Evolutionary conservation across 2,329 filamentous ascomycete genomes (phyloP).

Genomic region (Hymenoscyphus salicellus): DNA sequence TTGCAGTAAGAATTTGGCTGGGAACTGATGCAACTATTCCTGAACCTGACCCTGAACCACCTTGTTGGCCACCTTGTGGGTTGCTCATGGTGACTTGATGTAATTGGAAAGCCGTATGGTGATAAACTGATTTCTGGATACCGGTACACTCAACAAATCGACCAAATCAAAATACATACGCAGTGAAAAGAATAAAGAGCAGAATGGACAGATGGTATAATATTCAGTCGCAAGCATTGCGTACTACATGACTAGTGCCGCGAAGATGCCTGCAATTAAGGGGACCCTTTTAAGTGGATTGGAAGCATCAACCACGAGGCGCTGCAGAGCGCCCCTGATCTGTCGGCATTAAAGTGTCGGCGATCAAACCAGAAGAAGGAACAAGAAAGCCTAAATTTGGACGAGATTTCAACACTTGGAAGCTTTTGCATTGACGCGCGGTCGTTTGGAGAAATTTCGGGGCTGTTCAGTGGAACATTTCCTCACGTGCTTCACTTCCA

Average conservation of each 20-base stretch:
- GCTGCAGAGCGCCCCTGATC: background rate
- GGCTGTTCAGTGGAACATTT: background rate
- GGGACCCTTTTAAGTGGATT: background rate
- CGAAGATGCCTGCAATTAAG: background rate
- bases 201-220: background rate
- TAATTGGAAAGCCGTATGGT: background rate
- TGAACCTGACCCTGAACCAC: background rate
- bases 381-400: background rate
- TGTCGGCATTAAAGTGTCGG: conserved; percentile 4
- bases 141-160: conserved; percentile 1
- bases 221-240: background rate
- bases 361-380: conserved; percentile 11
- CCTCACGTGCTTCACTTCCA: background rate
- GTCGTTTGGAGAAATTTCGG: conserved; percentile 9
- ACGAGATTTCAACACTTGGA: background rate
- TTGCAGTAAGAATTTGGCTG: background rate
- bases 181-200: conserved; percentile 1
- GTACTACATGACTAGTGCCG: background rate
- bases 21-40: background rate
- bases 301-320: conserved; percentile 8
- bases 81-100: background rate
- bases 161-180: background rate
- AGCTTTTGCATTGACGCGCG: conserved; percentile 12
- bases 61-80: background rate
- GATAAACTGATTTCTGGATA: background rate